Percentiles rank a stretch among this genome's conserved stretches.
Conservation (phyloP, 2,329 filamentous ascomycete species). For the Sclerotinia minor region DNA sequence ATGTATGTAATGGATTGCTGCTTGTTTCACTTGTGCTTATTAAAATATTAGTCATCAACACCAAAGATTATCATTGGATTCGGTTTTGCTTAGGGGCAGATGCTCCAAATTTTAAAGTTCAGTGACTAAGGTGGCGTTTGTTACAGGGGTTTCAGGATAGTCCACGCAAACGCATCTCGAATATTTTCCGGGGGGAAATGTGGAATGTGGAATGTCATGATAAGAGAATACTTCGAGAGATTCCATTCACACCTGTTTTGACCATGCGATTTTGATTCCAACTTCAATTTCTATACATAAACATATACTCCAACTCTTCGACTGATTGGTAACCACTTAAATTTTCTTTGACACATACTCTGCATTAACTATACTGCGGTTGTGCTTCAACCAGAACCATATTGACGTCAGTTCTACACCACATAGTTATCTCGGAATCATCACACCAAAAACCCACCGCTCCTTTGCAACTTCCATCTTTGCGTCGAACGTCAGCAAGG, state of each 20-base stretch:
- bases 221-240: not conserved
- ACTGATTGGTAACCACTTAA: not conserved
- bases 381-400: not conserved
- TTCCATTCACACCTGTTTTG: not conserved
- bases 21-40: not conserved
- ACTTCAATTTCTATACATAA: not conserved
- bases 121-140: conserved; percentile 3
- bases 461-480: not conserved
- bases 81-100: not conserved
- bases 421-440: not conserved
- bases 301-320: not conserved
- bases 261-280: not conserved
- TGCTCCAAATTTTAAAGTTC: not conserved
- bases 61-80: not conserved
- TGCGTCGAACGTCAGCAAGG: conserved; percentile 6
- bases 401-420: not conserved
- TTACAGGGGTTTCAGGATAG: conserved; percentile 4
- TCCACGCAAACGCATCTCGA: not conserved
- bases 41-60: not conserved
- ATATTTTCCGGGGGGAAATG: not conserved
- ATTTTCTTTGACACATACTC: not conserved
- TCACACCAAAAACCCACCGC: conserved; percentile 20
- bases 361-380: not conserved
- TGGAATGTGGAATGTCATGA: not conserved
- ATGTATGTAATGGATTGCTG: not conserved